phyloP scores from a whole-genome alignment of 352 stramenopile species.

The Phytophthora niederhauseri region DNA sequence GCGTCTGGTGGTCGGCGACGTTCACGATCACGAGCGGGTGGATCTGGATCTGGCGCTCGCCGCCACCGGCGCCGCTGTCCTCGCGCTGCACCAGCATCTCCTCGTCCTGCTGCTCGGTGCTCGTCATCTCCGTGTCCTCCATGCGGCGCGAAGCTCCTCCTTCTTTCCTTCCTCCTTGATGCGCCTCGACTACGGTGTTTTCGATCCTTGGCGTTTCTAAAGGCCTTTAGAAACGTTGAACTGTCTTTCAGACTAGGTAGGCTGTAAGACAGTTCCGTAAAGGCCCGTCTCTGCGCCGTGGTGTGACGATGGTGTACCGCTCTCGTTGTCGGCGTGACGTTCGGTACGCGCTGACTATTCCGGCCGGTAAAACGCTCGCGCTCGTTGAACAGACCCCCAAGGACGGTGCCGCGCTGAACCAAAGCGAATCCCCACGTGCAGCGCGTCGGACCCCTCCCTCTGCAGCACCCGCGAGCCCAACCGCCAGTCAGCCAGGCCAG shows the following conservation, averaged over 20 bases:
- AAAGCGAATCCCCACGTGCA: slow-evolving; percentile 8
- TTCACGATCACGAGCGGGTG: slow-evolving; percentile 94
- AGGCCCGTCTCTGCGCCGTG: background rate
- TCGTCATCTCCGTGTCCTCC: slow-evolving; percentile 72
- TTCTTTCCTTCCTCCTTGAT: slow-evolving; percentile 17
- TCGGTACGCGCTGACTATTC: slow-evolving; percentile 44
- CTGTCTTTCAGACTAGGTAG: background rate
- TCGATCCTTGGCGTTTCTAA: slow-evolving; percentile 11
- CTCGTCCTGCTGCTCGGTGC: slow-evolving; percentile 40
- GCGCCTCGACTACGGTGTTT: slow-evolving; percentile 8
- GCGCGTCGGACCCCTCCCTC: slow-evolving; percentile 5
- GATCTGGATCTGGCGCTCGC: slow-evolving; percentile 76
- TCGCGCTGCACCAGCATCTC: slow-evolving; percentile 53
- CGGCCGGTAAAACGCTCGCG: slow-evolving; percentile 33
- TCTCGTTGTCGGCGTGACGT: slow-evolving; percentile 30
- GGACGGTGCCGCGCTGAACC: slow-evolving; percentile 16
- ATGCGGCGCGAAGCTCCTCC: slow-evolving; percentile 16
- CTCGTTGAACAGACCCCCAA: slow-evolving; percentile 26
- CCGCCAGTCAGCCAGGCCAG: background rate
- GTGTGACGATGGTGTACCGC: slow-evolving; percentile 23
- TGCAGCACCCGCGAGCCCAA: background rate
- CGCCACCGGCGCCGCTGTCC: slow-evolving; percentile 48
- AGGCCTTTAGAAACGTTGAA: background rate
- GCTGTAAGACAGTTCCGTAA: too few species aligned
- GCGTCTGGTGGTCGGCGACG: slow-evolving; percentile 96